Conservation (phyloP, 768 basidiomycete species). For the Lyophyllum decastes region DNA sequence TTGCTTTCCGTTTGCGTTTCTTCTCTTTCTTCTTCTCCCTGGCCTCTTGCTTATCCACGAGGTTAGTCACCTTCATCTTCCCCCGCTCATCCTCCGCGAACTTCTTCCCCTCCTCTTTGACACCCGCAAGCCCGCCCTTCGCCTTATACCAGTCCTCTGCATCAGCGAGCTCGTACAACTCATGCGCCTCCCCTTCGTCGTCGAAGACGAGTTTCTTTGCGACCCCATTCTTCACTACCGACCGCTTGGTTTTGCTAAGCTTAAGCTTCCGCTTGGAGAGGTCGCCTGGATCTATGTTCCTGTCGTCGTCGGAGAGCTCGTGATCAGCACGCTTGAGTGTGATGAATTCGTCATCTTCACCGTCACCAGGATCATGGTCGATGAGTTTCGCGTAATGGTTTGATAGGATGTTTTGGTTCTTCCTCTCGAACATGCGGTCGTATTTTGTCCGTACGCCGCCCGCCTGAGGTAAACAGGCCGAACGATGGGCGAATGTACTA, state of each 20-base stretch:
- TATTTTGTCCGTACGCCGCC: conserved; percentile 83
- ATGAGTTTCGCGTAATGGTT: conserved; percentile 89
- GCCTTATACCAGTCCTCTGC: conserved; percentile 70
- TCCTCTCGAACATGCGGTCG: conserved; percentile 96
- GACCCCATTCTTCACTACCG: conserved; percentile 61
- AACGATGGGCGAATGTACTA: neutral
- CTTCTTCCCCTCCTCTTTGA: conserved; percentile 61
- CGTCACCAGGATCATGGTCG: conserved; percentile 54
- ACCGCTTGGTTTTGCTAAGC: conserved; percentile 72
- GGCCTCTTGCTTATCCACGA: conserved; percentile 78
- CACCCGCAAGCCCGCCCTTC: conserved; percentile 64
- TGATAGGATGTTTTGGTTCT: conserved; percentile 91
- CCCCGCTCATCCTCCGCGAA: conserved; percentile 77
- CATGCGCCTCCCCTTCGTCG: conserved; percentile 79
- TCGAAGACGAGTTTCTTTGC: conserved; percentile 86
- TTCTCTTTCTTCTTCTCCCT: conserved; percentile 89
- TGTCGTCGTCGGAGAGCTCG: conserved; percentile 47
- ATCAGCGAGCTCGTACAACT: conserved; percentile 81
- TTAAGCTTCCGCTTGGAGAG: conserved; percentile 89
- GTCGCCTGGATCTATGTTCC: conserved; percentile 35
- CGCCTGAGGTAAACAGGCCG: conserved; percentile 16
- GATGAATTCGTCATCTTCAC: conserved; percentile 81
- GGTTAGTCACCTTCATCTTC: conserved; percentile 71
- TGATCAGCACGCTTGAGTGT: conserved; percentile 93
- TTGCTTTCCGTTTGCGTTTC: conserved; percentile 89